Evolutionary conservation across 805 yeast species (phyloP).

Genomic region (Candida easanensis): DNA sequence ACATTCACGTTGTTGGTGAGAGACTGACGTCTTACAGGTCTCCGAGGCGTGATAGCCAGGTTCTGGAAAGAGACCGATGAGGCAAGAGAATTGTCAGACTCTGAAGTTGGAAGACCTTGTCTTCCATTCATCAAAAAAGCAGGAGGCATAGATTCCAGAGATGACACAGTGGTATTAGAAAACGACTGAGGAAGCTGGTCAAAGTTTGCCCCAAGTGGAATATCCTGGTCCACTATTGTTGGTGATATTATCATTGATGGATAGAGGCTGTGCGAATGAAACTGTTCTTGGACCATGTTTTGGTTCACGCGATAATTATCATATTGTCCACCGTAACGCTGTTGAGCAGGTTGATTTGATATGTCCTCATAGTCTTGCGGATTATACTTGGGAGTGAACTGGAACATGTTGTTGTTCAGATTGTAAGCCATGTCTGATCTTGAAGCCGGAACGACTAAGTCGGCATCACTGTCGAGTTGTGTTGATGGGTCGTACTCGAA

Average conservation of each 20-base stretch:
- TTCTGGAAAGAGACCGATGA: conserved; percentile 1
- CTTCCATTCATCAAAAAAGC: not conserved
- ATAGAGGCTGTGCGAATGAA: conserved; percentile 1
- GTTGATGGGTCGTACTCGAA: not conserved
- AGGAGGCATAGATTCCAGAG: conserved; percentile 6
- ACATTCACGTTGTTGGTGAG: not conserved
- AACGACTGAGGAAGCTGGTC: conserved; percentile 4
- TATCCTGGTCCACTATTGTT: conserved; percentile 8
- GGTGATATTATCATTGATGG: conserved; percentile 6
- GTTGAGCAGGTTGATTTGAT: not conserved
- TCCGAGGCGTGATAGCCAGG: conserved; percentile 8
- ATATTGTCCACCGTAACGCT: not conserved
- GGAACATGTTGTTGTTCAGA: conserved; percentile 2
- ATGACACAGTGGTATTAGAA: conserved; percentile 5
- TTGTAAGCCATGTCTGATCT: conserved; percentile 2
- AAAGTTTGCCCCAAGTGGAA: conserved; percentile 2
- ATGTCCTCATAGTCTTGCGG: not conserved
- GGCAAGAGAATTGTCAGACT: conserved; percentile 6
- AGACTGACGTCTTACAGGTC: conserved; percentile 6
- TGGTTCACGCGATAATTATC: not conserved
- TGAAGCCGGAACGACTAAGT: conserved; percentile 9
- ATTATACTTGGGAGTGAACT: conserved; percentile 5
- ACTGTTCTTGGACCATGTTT: not conserved
- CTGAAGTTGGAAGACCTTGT: conserved; percentile 1
- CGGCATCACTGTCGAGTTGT: conserved; percentile 2